phyloP scores from a whole-genome alignment of 2,329 filamentous ascomycete genomes.

The Hortaea werneckii region DNA sequence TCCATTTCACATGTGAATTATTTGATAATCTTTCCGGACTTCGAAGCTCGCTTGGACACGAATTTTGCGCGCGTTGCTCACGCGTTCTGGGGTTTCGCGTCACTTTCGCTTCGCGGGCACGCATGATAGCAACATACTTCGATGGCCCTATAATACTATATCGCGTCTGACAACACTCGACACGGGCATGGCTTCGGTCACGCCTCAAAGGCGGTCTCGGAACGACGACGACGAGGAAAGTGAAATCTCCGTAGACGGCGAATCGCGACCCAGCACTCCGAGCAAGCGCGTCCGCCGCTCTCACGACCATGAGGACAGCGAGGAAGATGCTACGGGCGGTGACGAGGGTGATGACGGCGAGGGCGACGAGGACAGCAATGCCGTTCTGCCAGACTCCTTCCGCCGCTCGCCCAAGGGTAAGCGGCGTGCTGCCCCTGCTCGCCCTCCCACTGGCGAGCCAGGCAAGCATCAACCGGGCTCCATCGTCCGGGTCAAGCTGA shows the following conservation, averaged over 20 bases:
- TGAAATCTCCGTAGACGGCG: constrained; percentile 3
- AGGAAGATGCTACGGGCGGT: not conserved
- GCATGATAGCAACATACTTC: not conserved
- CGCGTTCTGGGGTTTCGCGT: not conserved
- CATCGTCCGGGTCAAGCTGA: constrained; percentile 75
- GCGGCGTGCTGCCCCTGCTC: not conserved
- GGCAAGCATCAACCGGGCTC: constrained; percentile 57
- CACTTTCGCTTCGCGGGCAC: not conserved
- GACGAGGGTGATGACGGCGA: not conserved
- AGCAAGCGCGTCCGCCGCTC: constrained; percentile 11
- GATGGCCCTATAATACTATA: not conserved
- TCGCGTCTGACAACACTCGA: not conserved
- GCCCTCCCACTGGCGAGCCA: not conserved
- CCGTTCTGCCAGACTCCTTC: constrained; percentile 26
- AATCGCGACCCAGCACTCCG: not conserved
- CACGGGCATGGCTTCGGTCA: constrained; percentile 3
- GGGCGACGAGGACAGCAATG: not conserved
- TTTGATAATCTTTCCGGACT: too few species aligned
- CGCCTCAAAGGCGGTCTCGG: constrained; percentile 10
- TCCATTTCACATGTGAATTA: too few species aligned
- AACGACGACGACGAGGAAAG: constrained; percentile 2
- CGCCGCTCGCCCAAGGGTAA: constrained; percentile 18
- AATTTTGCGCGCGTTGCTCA: not conserved
- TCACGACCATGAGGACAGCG: not conserved
- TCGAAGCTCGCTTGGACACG: not conserved